These are phyloP conservation scores for Penicillium malachiteum DNA, from an alignment of 495 filamentous ascomycete species.

Conservation along the genomic window DNA sequence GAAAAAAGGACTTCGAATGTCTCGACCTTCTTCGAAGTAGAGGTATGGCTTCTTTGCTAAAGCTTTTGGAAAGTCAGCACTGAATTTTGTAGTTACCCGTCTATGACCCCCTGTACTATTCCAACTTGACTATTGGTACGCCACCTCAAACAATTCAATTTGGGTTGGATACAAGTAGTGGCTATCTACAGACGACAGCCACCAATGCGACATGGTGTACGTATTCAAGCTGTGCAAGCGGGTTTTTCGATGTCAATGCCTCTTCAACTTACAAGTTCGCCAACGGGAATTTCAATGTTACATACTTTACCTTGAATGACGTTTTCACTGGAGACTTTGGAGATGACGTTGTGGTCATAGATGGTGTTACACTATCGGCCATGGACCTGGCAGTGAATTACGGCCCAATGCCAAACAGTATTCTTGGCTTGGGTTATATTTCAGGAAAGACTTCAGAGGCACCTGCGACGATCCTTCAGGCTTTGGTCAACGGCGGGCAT, in stretches of 20 bases:
- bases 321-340: neutral
- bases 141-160: neutral
- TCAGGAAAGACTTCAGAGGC: neutral
- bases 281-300: neutral
- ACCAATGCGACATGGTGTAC: neutral
- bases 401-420: too few species aligned
- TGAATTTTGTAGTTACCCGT: neutral
- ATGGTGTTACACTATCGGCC: neutral
- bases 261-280: neutral
- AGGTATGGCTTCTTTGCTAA: neutral
- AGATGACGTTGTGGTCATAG: neutral
- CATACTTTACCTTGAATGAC: neutral
- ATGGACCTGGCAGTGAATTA: neutral
- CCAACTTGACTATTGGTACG: neutral
- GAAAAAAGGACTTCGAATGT: neutral
- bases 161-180: neutral
- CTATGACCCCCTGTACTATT: neutral
- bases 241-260: neutral
- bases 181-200: neutral
- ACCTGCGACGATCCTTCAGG: neutral
- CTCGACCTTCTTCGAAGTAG: neutral
- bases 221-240: neutral
- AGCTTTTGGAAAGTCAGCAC: neutral
- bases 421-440: neutral
- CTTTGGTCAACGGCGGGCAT: neutral